phyloP scores from a whole-genome alignment of 2,329 filamentous ascomycete species.

The Aureobasidium sp. region DNA sequence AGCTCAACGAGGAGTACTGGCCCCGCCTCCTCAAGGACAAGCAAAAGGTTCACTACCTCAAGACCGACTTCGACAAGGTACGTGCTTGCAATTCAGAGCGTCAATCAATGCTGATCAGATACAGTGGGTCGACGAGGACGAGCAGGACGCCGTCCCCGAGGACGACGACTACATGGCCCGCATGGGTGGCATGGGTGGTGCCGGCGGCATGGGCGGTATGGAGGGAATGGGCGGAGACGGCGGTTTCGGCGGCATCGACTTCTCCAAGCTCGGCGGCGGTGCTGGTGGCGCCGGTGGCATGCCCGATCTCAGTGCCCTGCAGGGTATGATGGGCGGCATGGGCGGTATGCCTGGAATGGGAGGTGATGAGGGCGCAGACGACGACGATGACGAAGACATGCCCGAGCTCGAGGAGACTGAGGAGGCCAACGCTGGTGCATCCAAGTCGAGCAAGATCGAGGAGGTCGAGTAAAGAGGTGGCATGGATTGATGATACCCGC shows the following conservation, averaged over 20 bases:
- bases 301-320: constrained; percentile 29
- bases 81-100: constrained; percentile 22
- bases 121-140: constrained; percentile 97
- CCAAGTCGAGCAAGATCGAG: constrained; percentile 36
- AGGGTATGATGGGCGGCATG: constrained; percentile 19
- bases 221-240: constrained; percentile 54
- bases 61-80: constrained; percentile 97
- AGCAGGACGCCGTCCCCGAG: constrained; percentile 84
- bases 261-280: constrained; percentile 71
- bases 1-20: constrained; percentile 91
- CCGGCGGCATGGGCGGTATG: constrained; percentile 49
- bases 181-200: constrained; percentile 38
- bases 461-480: constrained; percentile 33
- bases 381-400: constrained; percentile 66
- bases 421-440: constrained; percentile 28
- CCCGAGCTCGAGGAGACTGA: constrained; percentile 66
- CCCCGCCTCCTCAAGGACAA: constrained; percentile 84
- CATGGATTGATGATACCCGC: neutral
- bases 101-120: no score
- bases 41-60: constrained; percentile 89
- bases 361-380: constrained; percentile 27
- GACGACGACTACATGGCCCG: constrained; percentile 59
- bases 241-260: constrained; percentile 83
- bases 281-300: constrained; percentile 24
- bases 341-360: constrained; percentile 17